Percentiles rank a stretch among this genome's conserved stretches.
phyloP scores from a whole-genome alignment of 1,139 yeast genomes.

The Nematodospora anomalae region DNA sequence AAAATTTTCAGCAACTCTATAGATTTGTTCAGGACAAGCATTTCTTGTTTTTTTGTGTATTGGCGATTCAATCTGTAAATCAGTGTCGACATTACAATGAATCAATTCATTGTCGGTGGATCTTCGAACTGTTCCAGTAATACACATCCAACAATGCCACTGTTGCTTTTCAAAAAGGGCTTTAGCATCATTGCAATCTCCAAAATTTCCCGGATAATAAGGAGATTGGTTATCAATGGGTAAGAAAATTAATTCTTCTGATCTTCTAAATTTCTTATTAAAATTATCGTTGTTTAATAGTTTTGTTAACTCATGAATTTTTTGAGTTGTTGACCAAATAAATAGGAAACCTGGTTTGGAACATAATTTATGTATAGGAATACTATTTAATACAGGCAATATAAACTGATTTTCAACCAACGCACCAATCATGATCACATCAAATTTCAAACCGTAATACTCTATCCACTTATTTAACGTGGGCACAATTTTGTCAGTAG shows the following conservation, averaged over 20 bases:
- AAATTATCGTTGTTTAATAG: slow-evolving; percentile 58
- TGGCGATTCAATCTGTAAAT: slow-evolving; percentile 59
- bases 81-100: slow-evolving; percentile 91
- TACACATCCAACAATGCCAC: slow-evolving; percentile 98
- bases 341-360: slow-evolving; percentile 84
- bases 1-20: slow-evolving; percentile 86
- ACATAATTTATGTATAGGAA: slow-evolving; percentile 73
- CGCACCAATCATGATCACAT: slow-evolving; percentile 90
- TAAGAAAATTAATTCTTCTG: slow-evolving; percentile 79
- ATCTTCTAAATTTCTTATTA: slow-evolving; percentile 78
- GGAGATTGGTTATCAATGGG: slow-evolving; percentile 61
- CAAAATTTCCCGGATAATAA: slow-evolving; percentile 48
- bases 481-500: slow-evolving; percentile 53
- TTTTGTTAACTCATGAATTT: slow-evolving; percentile 61
- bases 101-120: slow-evolving; percentile 81
- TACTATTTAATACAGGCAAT: slow-evolving; percentile 54
- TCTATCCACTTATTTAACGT: slow-evolving; percentile 62
- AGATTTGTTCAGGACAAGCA: slow-evolving; percentile 72
- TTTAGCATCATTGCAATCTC: slow-evolving; percentile 3
- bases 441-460: slow-evolving; percentile 62
- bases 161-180: slow-evolving; percentile 47
- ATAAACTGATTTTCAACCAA: slow-evolving; percentile 70
- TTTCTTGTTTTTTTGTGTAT: slow-evolving; percentile 17
- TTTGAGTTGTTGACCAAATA: slow-evolving; percentile 81
- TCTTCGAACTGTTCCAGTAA: slow-evolving; percentile 89